Evolutionary conservation across 176 grass and related monocot genomes (phyloP).

Genomic region (Juncus inflexus): DNA sequence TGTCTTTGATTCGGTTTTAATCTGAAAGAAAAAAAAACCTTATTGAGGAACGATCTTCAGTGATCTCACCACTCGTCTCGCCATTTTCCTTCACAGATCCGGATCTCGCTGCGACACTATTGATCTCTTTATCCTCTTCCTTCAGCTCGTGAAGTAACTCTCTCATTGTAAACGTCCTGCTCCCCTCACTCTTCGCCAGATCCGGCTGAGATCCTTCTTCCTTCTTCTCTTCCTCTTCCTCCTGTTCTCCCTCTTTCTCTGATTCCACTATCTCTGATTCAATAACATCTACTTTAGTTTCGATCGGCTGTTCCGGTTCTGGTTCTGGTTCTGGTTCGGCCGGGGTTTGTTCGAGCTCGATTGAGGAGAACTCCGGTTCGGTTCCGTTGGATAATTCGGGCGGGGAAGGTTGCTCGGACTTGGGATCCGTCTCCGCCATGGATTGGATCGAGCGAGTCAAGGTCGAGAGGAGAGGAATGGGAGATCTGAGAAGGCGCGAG

Average conservation of each 20-base stretch:
- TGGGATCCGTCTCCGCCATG: conserved; percentile 30
- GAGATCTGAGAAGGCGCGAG: conserved; percentile 24
- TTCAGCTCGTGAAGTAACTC: conserved; percentile 78
- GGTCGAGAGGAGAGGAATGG: conserved; percentile 14
- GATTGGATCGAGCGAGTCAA: conserved; percentile 22
- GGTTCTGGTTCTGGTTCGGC: conserved; percentile 8
- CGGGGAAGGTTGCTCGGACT: conserved; percentile 25
- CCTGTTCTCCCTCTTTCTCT: conserved; percentile 8
- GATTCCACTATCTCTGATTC: conserved; percentile 10
- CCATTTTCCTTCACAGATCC: conserved; percentile 43
- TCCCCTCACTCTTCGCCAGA: conserved; percentile 43
- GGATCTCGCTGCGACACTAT: conserved; percentile 29
- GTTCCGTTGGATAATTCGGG: conserved; percentile 19
- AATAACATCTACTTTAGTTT: conserved; percentile 9
- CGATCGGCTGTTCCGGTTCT: conserved; percentile 15
- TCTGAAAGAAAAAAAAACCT: conserved; percentile 37
- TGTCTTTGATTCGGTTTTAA: too few species aligned
- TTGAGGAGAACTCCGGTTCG: neutral
- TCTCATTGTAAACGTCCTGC: conserved; percentile 67
- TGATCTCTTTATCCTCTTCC: conserved; percentile 46
- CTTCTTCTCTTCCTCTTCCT: conserved; percentile 36
- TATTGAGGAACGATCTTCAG: conserved; percentile 45
- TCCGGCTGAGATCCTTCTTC: conserved; percentile 37
- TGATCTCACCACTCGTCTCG: conserved; percentile 39
- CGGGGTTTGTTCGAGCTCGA: conserved; percentile 11